Evolutionary conservation across 306 rosid species (phyloP), one percentile per base, ranked within the genome.

Genomic region (Pyrus bretschneideri): DNA sequence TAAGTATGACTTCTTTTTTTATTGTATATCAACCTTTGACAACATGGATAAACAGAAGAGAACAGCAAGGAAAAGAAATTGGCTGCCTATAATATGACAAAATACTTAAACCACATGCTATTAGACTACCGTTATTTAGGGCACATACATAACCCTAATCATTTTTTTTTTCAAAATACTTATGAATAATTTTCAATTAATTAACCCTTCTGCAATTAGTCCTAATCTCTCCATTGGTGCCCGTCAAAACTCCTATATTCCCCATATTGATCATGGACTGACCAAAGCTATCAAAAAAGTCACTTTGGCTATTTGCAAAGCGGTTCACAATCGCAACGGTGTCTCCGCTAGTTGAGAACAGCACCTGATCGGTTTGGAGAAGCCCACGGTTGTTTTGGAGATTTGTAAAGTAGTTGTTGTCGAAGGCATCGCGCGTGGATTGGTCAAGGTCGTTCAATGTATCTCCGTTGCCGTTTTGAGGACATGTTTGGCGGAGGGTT

Each of bases 191-290:
- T 61, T 12, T 29, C 35, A 29, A 3, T 75, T 46, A 81, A 59
- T 87, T 87, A 52, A 75, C 82, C 33, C 70, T 78, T 69, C 57
- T 80, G 65, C 91, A 87, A 14, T 85, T 65, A 1, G 63, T 17
- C 38, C 91, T 80, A 62, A 87, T 85, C 64, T 87, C 84, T 45
- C 85, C 91, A 38, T 5, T 21, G 38, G 45, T 85, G 4, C 91
- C 91, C 0, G 88, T 82, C 33, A 78, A 33, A 42, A 80, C 80
- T 21, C 35, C 31, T 4, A 87, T 72, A 4, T 80, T 84, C 33
- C 82, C 88, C 91, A 84, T 87, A 0, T 51, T 87, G 25, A 85
- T 78, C 85, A 87, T 85, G 7, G 91, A 87, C 61, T 74, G 76
- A 29, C n/a, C 85, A 55, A 87, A 85, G 64, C 52, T 66, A 31